Percentiles rank a stretch among this genome's conserved stretches.
These are phyloP conservation scores for Aspergillus proliferans DNA, from an alignment of 2,329 filamentous ascomycete genomes.

Conservation along the genomic window DNA sequence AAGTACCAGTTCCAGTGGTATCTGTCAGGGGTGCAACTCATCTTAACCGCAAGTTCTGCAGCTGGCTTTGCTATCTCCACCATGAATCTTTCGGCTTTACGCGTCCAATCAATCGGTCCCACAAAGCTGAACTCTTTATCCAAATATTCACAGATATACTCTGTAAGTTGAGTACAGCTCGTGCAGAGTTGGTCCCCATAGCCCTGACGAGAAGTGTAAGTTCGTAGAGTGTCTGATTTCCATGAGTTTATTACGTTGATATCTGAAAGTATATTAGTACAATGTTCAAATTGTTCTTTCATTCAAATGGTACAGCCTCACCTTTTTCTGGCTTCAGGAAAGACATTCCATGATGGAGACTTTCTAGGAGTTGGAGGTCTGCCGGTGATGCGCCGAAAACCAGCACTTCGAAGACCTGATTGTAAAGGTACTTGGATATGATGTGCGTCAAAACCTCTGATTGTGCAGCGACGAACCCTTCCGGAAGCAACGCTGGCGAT, in stretches of 20 bases:
- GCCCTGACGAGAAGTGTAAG: conserved; percentile 2
- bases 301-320: background rate
- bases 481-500: background rate
- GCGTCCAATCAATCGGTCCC: background rate
- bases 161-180: background rate
- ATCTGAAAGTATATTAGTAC: conserved; percentile 1
- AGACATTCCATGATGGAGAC: background rate
- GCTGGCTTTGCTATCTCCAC: background rate
- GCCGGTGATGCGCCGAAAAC: background rate
- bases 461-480: background rate
- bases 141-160: too few species aligned
- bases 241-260: background rate
- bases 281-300: background rate
- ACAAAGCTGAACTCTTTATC: background rate
- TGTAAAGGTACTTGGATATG: background rate
- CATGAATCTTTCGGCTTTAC: background rate
- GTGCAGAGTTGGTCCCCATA: background rate
- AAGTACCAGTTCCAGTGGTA: conserved; percentile 1
- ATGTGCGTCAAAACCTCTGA: background rate
- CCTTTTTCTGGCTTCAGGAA: conserved; percentile 1
- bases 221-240: conserved; percentile 4
- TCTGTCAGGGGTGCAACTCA: background rate
- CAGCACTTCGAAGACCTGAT: background rate
- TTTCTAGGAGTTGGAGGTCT: background rate
- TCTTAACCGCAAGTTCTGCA: background rate